Evolutionary conservation across 140 eudicot genomes (phyloP).

Genomic region (Erigeron philadelphicus): DNA sequence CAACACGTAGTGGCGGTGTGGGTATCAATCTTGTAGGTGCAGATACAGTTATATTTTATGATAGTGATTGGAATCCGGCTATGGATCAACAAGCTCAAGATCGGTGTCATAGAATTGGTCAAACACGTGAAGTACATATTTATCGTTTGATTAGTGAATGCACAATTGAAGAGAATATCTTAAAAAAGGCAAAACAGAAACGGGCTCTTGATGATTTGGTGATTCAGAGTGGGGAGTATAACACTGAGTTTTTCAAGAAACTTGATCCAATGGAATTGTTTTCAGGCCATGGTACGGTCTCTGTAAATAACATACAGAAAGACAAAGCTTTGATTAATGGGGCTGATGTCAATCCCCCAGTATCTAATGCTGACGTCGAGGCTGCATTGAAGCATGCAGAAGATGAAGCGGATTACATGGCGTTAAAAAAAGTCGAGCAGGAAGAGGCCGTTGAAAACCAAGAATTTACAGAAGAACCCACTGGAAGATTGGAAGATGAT

Average conservation of each 20-base stretch:
- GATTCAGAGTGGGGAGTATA: conserved; percentile 93
- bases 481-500: conserved; percentile 71
- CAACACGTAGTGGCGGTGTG: conserved; percentile 98
- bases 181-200: conserved; percentile 93
- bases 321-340: conserved; percentile 34
- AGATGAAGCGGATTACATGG: conserved; percentile 99
- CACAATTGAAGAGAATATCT: conserved; percentile 90
- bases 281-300: conserved; percentile 51
- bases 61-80: conserved; percentile 99
- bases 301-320: conserved; percentile 35
- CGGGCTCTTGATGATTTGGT: conserved; percentile 94
- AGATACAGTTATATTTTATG: conserved; percentile 93
- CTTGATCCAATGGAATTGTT: conserved; percentile 89
- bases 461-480: conserved; percentile 83
- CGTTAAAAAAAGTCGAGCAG: conserved; percentile 83
- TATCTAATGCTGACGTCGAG: conserved; percentile 75
- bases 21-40: conserved; percentile 97
- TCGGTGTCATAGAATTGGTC: conserved; percentile 95
- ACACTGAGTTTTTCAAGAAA: conserved; percentile 89
- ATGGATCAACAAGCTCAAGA: conserved; percentile 99
- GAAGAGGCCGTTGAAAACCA: conserved; percentile 99
- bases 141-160: conserved; percentile 86
- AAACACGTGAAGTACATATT: conserved; percentile 93
- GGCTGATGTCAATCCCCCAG: conserved; percentile 33
- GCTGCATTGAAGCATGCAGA: conserved; percentile 93